Percentiles rank a stretch among this genome's conserved stretches.
Evolutionary conservation across 2,329 filamentous ascomycete species (phyloP).

Genomic region (Pseudogymnoascus sp.): DNA sequence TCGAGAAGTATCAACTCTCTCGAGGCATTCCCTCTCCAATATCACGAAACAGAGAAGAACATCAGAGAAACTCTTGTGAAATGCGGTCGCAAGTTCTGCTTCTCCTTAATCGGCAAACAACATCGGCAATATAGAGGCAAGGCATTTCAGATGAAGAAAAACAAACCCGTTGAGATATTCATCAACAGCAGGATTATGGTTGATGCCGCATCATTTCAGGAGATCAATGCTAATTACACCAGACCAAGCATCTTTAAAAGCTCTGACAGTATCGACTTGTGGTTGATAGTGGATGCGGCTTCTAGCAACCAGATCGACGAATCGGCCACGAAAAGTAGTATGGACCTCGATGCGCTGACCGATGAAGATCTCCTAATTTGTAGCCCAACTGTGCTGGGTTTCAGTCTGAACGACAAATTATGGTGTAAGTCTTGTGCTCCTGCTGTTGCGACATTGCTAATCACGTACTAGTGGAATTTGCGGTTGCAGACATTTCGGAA

Average conservation of each 20-base stretch:
- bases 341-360: not conserved
- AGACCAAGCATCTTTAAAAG: constrained; percentile 14
- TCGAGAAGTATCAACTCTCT: constrained; percentile 24
- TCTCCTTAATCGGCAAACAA: constrained; percentile 23
- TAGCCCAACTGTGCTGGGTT: constrained; percentile 9
- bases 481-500: constrained; percentile 3
- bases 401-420: not conserved
- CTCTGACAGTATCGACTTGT: not conserved
- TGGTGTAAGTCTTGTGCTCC: not conserved
- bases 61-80: constrained; percentile 23
- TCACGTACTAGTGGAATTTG: constrained; percentile 2
- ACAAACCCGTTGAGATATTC: constrained; percentile 15
- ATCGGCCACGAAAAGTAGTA: not conserved
- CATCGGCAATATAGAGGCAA: constrained; percentile 28
- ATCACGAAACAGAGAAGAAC: constrained; percentile 22
- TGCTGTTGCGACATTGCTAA: not conserved
- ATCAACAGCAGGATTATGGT: constrained; percentile 26
- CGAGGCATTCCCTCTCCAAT: constrained; percentile 27
- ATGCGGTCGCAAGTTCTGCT: constrained; percentile 25
- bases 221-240: constrained; percentile 24
- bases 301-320: not conserved
- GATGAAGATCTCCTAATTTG: constrained; percentile 8
- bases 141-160: constrained; percentile 29
- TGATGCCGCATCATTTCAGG: constrained; percentile 24
- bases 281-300: not conserved